These are phyloP conservation scores for Papiliotrema nemorosa DNA, from an alignment of 1,284 basidiomycete genomes.

Conservation along the genomic window DNA sequence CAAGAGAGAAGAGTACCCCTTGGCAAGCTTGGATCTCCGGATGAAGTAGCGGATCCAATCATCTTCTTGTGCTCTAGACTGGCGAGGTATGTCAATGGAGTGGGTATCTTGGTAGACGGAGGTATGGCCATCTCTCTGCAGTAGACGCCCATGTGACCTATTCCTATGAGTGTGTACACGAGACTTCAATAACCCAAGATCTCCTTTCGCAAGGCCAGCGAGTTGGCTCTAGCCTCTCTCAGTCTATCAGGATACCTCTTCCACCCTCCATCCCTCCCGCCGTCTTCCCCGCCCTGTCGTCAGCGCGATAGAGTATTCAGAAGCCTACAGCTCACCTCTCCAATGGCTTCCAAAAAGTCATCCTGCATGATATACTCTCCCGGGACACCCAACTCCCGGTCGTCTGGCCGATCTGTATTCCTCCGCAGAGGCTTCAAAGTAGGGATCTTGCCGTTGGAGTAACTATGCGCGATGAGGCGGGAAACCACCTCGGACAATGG, in stretches of 20 bases:
- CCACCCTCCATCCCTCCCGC: not conserved
- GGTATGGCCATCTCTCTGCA: constrained; percentile 76
- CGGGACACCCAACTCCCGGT: constrained; percentile 14
- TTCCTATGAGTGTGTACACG: no score
- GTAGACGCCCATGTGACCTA: no score
- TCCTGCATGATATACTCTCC: constrained; percentile 24
- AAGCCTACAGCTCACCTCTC: constrained; percentile 15
- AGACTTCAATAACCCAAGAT: not conserved
- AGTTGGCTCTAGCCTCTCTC: not conserved
- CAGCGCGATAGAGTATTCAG: not conserved
- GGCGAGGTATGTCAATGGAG: constrained; percentile 58
- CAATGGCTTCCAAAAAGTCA: constrained; percentile 21
- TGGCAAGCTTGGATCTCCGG: constrained; percentile 67
- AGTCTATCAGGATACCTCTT: not conserved
- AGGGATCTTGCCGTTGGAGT: constrained; percentile 9
- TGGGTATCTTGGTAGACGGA: constrained; percentile 65
- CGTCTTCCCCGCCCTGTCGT: not conserved
- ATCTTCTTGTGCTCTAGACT: constrained; percentile 73
- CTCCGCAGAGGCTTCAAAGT: constrained; percentile 19
- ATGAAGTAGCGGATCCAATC: constrained; percentile 72
- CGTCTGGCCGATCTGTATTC: constrained; percentile 7
- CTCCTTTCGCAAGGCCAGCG: not conserved
- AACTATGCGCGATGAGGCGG: constrained; percentile 27
- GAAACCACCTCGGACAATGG: constrained; percentile 43
- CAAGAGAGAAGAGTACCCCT: constrained; percentile 67